Conservation (phyloP, 2,329 filamentous ascomycete species). For the Microsporum ferrugineum region DNA sequence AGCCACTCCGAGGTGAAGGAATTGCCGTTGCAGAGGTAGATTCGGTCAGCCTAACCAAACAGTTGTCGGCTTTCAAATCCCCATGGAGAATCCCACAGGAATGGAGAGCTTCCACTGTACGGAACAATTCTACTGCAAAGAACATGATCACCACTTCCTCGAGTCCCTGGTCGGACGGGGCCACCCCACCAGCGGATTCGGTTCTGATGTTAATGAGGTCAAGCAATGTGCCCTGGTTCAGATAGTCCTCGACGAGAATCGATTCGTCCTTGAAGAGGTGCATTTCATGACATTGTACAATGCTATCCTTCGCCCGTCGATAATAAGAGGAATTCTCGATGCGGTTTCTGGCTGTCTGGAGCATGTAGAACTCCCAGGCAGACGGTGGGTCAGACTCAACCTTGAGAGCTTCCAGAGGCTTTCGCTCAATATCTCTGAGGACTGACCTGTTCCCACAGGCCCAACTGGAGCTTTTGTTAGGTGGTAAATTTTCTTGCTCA, state of each 20-base stretch:
- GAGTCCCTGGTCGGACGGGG: constrained; percentile 52
- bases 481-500: constrained; percentile 31
- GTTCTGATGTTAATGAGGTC: constrained; percentile 79
- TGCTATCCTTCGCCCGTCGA: constrained; percentile 57
- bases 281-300: constrained; percentile 77
- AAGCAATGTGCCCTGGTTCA: constrained; percentile 83
- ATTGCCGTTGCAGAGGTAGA: constrained; percentile 18
- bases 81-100: constrained; percentile 71
- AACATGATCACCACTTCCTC: constrained; percentile 92
- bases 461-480: constrained; percentile 31
- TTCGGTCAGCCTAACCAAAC: constrained; percentile 75
- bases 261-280: constrained; percentile 85
- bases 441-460: constrained; percentile 17
- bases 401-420: constrained; percentile 75
- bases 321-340: constrained; percentile 51
- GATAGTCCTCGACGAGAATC: constrained; percentile 77
- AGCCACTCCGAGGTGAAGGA: constrained; percentile 14
- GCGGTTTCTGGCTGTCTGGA: constrained; percentile 67
- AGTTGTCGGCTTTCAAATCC: constrained; percentile 92
- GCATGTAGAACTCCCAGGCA: constrained; percentile 94
- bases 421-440: constrained; percentile 26
- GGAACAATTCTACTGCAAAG: constrained; percentile 80
- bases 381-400: constrained; percentile 75
- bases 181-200: constrained; percentile 44
- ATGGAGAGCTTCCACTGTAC: constrained; percentile 81